Percentiles rank a stretch among this genome's conserved stretches.
Conservation (phyloP, 2,329 filamentous ascomycete genomes). For the Fonsecaea nubica region DNA sequence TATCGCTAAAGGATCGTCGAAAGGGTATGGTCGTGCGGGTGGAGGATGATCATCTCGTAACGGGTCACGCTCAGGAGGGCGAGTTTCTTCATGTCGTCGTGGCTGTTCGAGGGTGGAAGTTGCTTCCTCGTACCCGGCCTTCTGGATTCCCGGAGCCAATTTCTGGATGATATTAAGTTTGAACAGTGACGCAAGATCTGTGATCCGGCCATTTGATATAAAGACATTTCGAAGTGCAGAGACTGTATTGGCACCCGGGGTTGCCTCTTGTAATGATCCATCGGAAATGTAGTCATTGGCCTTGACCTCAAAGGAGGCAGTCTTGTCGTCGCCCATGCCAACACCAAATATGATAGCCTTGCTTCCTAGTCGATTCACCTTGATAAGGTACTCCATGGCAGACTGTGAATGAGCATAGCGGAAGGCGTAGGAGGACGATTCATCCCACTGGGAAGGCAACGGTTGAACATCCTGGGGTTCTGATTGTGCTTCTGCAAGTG, state of each 20-base stretch:
- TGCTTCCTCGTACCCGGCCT: constrained; percentile 76
- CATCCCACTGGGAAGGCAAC: constrained; percentile 82
- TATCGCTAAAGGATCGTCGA: constrained; percentile 69
- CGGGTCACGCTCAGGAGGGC: constrained; percentile 54
- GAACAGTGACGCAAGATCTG: constrained; percentile 73
- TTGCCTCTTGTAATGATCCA: constrained; percentile 62
- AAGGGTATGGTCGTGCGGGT: constrained; percentile 72
- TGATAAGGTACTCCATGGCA: constrained; percentile 81
- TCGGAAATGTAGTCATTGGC: constrained; percentile 76
- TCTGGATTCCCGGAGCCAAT: constrained; percentile 76
- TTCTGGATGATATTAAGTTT: constrained; percentile 84
- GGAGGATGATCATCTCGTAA: constrained; percentile 61
- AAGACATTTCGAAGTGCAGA: constrained; percentile 66
- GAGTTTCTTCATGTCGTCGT: constrained; percentile 50
- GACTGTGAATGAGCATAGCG: constrained; percentile 87
- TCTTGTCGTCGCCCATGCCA: constrained; percentile 79
- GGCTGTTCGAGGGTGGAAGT: constrained; percentile 44
- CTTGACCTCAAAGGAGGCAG: constrained; percentile 75
- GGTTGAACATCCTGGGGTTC: constrained; percentile 62
- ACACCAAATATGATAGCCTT: constrained; percentile 85
- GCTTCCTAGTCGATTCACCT: constrained; percentile 78
- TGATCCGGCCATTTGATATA: constrained; percentile 72
- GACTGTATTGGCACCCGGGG: constrained; percentile 42
- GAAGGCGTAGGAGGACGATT: constrained; percentile 74
- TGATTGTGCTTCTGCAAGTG: constrained; percentile 59